Base-by-base conservation (phyloP, 305 asterid species). In the Rubia tinctorum region DNA sequence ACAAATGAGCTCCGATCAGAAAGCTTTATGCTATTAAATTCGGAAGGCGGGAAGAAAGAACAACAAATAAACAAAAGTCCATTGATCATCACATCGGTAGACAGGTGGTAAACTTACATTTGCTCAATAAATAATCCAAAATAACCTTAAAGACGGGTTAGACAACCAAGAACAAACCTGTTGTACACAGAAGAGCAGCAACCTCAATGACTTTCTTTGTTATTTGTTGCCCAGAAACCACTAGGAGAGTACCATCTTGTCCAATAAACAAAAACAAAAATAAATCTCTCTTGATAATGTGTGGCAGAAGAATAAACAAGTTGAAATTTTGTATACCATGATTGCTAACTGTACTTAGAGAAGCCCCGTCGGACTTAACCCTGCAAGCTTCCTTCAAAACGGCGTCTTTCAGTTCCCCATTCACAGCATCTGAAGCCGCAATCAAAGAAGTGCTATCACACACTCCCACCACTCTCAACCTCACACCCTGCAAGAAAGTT, bases 361-460 rank as follows among this genome's bases (percentile, higher is more conserved):
- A 84, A 70, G 87, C 82, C 22, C 93, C 95, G 58, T 78, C 75
- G 74, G 89, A 91, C 82, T 94, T 94, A 66, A 82, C 68, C 77
- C 83, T 34, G 83, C 97, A 92, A 75, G 87, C 77, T 77, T 86
- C 78, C 76, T 74, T 77, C 78, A 94, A 76, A 69, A 86, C 83
- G 10, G 82, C 85, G 82, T 94, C 99, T 74, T 76, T 86, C 13
- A 94, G 82, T 81, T 91, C 96, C 68, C 80, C 79, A 55, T 80
- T 76, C n/a, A 76, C 78, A 66, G 89, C 85, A 83, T 92, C 89
- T 6, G 84, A 74, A n/a, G 84, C 83, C 66, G 77, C 82, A 77
- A 89, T 84, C 86, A 94, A 82, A 61, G 85, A 82, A 80, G 84
- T 85, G 83, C 98, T 90, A 75, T 94, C 99, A 78, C 95, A 89